A percentile compares a stretch with the other conserved stretches of the same genome.
Conservation (phyloP, 116 monocot species). For the Dioscorea cayenensis region DNA sequence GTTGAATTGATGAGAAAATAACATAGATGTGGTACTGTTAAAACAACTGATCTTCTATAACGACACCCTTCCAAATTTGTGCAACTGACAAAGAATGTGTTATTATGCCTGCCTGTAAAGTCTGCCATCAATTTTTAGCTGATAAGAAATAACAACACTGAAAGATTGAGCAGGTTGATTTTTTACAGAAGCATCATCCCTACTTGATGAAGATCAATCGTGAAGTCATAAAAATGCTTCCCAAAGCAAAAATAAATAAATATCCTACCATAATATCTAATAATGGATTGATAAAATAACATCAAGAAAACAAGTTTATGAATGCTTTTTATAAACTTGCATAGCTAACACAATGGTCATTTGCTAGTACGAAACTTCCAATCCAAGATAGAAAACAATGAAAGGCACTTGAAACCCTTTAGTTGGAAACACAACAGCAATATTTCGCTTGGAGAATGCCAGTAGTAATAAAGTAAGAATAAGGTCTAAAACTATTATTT, state of each 20-base stretch:
- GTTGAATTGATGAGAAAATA: not conserved
- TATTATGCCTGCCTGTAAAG: slow-evolving; percentile 75
- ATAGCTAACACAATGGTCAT: slow-evolving; percentile 72
- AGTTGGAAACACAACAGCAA: not conserved
- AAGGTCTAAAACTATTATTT: too few relatives aligned
- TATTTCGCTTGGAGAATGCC: too few relatives aligned
- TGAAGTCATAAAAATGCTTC: slow-evolving; percentile 86
- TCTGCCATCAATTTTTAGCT: not conserved
- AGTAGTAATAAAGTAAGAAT: too few relatives aligned
- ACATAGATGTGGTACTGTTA: not conserved
- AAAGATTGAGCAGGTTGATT: not conserved
- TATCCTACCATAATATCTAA: slow-evolving; percentile 42
- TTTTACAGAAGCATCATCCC: slow-evolving; percentile 90
- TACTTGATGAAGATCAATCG: slow-evolving; percentile 99
- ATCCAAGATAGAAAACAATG: slow-evolving; percentile 93
- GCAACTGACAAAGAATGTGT: slow-evolving; percentile 74
- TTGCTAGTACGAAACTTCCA: slow-evolving; percentile 96
- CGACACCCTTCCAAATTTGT: slow-evolving; percentile 99
- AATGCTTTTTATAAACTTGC: not conserved
- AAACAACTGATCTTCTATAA: slow-evolving; percentile 63
- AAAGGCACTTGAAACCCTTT: slow-evolving; percentile 74
- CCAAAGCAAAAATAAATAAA: slow-evolving; percentile 69
- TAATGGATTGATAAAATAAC: not conserved
- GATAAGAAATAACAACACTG: not conserved
- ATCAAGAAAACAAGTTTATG: not conserved